Evolutionary conservation across 768 basidiomycete genomes (phyloP).

Genomic region (Collybia sp.): DNA sequence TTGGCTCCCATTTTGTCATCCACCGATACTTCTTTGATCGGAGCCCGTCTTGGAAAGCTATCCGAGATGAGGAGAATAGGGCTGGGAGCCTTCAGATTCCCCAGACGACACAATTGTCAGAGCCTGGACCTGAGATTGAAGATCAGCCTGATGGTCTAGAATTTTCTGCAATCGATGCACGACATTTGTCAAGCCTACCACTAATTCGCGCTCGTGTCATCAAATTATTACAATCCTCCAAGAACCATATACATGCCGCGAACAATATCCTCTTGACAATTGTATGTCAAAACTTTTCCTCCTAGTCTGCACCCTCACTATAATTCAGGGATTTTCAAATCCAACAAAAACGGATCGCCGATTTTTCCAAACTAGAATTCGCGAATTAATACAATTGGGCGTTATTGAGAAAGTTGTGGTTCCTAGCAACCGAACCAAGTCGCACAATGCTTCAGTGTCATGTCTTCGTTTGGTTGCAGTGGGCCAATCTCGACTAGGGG

Average conservation of each 20-base stretch:
- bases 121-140: conserved; percentile 22
- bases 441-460: conserved; percentile 43
- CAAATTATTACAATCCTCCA: conserved; percentile 66
- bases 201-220: conserved; percentile 68
- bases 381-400: conserved; percentile 68
- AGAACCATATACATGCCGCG: conserved; percentile 66
- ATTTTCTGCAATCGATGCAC: conserved; percentile 74
- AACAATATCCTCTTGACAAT: conserved; percentile 75
- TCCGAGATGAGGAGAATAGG: conserved; percentile 62
- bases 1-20: conserved; percentile 73
- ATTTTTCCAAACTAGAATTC: conserved; percentile 72
- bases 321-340: conserved; percentile 62
- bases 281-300: conserved; percentile 36
- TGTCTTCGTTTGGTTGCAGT: conserved; percentile 62
- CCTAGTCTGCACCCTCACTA: not conserved
- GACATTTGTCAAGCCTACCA: conserved; percentile 71
- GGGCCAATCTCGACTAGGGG: conserved; percentile 27
- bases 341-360: conserved; percentile 77
- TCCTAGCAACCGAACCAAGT: conserved; percentile 49
- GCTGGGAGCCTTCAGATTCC: conserved; percentile 27
- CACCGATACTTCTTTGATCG: conserved; percentile 83
- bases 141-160: conserved; percentile 32
- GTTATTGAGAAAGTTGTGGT: conserved; percentile 73
- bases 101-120: conserved; percentile 10
- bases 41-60: conserved; percentile 70